A percentile compares a stretch with the other conserved stretches of the same genome.
phyloP scores from a whole-genome alignment of 2,329 filamentous ascomycete genomes.

The Penicillium thymicola region DNA sequence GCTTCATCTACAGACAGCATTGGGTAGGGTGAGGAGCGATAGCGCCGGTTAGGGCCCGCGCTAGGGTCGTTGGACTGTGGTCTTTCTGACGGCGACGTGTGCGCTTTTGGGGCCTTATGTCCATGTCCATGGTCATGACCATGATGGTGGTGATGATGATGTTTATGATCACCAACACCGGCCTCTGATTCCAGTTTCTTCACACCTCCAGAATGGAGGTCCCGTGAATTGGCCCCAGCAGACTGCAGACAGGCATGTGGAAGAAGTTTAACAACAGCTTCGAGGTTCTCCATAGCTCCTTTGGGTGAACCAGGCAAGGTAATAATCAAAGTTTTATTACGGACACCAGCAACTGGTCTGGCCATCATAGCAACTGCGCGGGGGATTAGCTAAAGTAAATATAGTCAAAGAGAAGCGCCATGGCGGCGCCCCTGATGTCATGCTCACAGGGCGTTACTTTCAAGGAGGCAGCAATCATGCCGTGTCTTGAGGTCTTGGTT shows the following conservation, averaged over 20 bases:
- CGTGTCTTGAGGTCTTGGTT: conserved; percentile 57
- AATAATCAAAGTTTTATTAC: conserved; percentile 76
- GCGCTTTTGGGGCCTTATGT: conserved; percentile 63
- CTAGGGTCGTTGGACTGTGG: conserved; percentile 59
- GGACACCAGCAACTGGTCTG: conserved; percentile 81
- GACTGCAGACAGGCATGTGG: conserved; percentile 94
- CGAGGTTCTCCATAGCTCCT: conserved; percentile 88
- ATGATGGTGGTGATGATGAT: conserved; percentile 44
- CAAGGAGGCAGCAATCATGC: conserved; percentile 83
- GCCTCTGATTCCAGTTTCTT: conserved; percentile 82
- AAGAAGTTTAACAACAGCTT: conserved; percentile 81
- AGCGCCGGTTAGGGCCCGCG: conserved; percentile 62
- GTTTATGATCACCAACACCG: conserved; percentile 50
- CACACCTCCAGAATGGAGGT: conserved; percentile 74
- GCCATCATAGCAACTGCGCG: conserved; percentile 88
- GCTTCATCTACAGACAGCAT: conserved; percentile 87
- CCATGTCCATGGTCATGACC: conserved; percentile 62
- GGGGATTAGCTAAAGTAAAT: conserved; percentile 22
- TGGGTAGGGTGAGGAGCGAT: conserved; percentile 84
- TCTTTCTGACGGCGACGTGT: conserved; percentile 62
- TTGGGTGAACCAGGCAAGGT: conserved; percentile 94
- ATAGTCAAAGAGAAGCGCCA: conserved; percentile 6
- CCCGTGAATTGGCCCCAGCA: conserved; percentile 75
- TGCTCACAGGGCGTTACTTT: conserved; percentile 81
- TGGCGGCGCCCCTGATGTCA: conserved; percentile 11